Percentiles rank a stretch among this genome's conserved stretches.
Evolutionary conservation across 352 stramenopile species (phyloP).

Genomic region (Globisporangium perplexum): DNA sequence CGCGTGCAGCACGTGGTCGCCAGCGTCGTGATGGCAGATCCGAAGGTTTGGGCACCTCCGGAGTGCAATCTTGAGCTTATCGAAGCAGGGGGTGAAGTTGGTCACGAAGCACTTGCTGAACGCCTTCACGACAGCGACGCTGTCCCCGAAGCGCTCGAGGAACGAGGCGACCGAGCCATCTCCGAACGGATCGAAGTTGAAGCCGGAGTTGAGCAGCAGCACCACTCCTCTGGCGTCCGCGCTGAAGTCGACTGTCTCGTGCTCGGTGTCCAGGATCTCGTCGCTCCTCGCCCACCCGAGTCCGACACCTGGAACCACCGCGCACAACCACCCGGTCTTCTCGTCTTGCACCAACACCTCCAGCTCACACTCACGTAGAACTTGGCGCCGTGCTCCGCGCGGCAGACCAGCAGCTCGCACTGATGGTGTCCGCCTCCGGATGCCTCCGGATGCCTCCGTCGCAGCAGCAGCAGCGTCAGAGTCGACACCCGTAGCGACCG

Average conservation of each 20-base stretch:
- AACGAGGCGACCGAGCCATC: background rate
- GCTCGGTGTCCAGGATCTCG: background rate
- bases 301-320: background rate
- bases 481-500: too few species aligned
- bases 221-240: background rate
- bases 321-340: background rate
- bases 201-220: background rate
- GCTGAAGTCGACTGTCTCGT: background rate
- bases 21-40: background rate
- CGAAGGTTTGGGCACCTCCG: too few species aligned
- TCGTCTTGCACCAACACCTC: slow-evolving; percentile 3
- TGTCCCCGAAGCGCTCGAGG: background rate
- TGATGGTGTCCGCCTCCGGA: too few species aligned
- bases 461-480: too few species aligned
- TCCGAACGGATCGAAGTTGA: too few species aligned
- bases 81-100: background rate
- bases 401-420: background rate
- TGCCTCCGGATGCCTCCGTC: too few species aligned
- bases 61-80: background rate
- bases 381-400: background rate
- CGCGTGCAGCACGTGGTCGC: background rate
- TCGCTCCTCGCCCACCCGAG: background rate
- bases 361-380: slow-evolving; percentile 5
- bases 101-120: background rate
- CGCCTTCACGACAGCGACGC: background rate